A percentile compares a stretch with the other conserved stretches of the same genome.
Evolutionary conservation across 2,329 filamentous ascomycete genomes (phyloP).

Genomic region (Thielaviopsis populi): DNA sequence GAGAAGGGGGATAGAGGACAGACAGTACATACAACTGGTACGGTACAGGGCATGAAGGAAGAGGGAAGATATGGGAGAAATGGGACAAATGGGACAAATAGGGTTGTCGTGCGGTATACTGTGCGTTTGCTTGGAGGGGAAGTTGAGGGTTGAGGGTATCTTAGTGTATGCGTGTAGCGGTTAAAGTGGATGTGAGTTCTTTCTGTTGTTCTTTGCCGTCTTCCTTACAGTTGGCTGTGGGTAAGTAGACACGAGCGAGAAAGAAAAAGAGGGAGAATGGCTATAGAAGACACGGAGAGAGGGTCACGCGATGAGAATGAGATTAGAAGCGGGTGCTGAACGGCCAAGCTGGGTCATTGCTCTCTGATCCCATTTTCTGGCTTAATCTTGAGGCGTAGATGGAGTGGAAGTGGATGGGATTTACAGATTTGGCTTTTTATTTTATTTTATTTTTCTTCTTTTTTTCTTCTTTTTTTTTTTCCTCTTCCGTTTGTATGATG

Average conservation of each 20-base stretch:
- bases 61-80: neutral
- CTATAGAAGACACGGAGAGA: neutral
- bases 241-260: neutral
- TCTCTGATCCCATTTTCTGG: constrained; percentile 1
- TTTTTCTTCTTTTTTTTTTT: neutral
- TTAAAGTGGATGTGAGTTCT: neutral
- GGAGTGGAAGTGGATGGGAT: too few species aligned
- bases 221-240: constrained; percentile 1
- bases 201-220: neutral
- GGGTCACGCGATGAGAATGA: too few species aligned
- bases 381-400: neutral
- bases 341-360: too few species aligned
- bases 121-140: neutral
- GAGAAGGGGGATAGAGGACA: too few species aligned
- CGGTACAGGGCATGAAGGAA: neutral
- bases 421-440: neutral
- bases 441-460: neutral
- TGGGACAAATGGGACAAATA: too few species aligned
- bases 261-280: neutral
- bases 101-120: neutral
- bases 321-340: too few species aligned
- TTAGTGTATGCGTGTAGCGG: neutral
- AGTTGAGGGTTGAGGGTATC: neutral
- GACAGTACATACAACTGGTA: neutral
- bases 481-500: neutral